phyloP scores from a whole-genome alignment of 2,329 filamentous ascomycete genomes.

The Lecanicillium sp. region DNA sequence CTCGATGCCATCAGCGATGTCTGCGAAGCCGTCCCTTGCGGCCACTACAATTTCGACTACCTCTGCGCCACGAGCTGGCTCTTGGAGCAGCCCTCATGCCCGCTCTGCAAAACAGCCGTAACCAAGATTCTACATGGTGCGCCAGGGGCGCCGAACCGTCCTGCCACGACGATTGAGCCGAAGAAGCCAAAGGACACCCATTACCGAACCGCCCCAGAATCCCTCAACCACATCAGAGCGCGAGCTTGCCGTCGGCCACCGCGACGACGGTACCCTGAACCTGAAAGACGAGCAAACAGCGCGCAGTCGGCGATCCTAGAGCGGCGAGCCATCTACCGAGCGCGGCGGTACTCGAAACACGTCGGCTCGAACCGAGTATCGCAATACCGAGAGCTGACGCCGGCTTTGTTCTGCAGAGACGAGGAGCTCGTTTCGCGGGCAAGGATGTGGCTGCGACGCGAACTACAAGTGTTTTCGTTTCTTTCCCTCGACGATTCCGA shows the following conservation, averaged over 20 bases:
- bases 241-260: not conserved
- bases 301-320: slow-evolving; percentile 20
- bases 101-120: slow-evolving; percentile 61
- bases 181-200: not conserved
- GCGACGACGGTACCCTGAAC: not conserved
- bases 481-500: slow-evolving; percentile 34
- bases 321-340: slow-evolving; percentile 65
- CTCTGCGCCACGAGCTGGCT: slow-evolving; percentile 79
- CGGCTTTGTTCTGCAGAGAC: slow-evolving; percentile 55
- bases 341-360: slow-evolving; percentile 68
- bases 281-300: not conserved
- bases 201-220: not conserved
- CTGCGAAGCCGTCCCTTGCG: slow-evolving; percentile 67
- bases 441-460: slow-evolving; percentile 72
- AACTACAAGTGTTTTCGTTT: slow-evolving; percentile 77
- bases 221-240: not conserved
- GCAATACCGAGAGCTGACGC: slow-evolving; percentile 65
- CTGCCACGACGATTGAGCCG: not conserved
- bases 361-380: slow-evolving; percentile 77
- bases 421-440: slow-evolving; percentile 66
- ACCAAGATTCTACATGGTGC: slow-evolving; percentile 59
- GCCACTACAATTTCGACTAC: slow-evolving; percentile 77
- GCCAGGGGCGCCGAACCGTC: slow-evolving; percentile 11
- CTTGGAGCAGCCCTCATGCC: slow-evolving; percentile 63
- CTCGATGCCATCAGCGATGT: slow-evolving; percentile 66